Evolutionary conservation across 1,284 basidiomycete genomes (phyloP), one percentile per base, ranked within the genome.

Genomic region (Paramarasmius palmivorus): DNA sequence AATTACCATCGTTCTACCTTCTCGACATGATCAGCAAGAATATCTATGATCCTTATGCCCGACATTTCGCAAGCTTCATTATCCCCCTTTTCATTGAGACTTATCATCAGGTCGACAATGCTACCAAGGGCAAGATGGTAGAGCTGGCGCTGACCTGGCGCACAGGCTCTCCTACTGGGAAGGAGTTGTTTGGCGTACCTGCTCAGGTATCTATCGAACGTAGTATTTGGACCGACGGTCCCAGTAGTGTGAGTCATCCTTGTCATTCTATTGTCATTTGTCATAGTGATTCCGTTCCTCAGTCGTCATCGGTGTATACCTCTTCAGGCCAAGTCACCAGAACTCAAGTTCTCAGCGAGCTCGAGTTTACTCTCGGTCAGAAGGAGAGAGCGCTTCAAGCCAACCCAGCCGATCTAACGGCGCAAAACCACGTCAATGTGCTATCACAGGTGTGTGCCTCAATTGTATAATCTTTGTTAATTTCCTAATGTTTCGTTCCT

Each of bases 11-110:
- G 0, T 92, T 98, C 63, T 99, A 99, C 69, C 82, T 98, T 10
- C 80, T 99, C 65, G 97, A 99, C 67, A 95, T 95, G 15, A 95
- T 99, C 57, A 92, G 91, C 49, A 98, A 98, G 73, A 97, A 97
- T 73, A 86, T 95, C 38, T 94, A 86, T 59, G 83, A 90, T 41
- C 93, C 94, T 12, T 98, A 96, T 72, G 90, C 92, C 23, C 83
- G 85, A 56, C 81, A 84, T 56, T 93, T 95, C 62, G 77, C 90
- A 19, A 79, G 84, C 4, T 81, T 92, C 64, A 86, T 93, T 54
- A 84, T 87, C 49, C 79, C 82, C 20, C 73, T 95, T 6, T 97
- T 94, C 72, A 75, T 95, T 61, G 84, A 90, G 59, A 87, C 93
- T 26, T 96, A 97, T 71, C 79, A 81, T 52, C 81, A 85, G 61